A percentile compares a stretch with the other conserved stretches of the same genome.
Conservation (phyloP, 164 flowering plant genomes). For the Stephania cephalantha region DNA sequence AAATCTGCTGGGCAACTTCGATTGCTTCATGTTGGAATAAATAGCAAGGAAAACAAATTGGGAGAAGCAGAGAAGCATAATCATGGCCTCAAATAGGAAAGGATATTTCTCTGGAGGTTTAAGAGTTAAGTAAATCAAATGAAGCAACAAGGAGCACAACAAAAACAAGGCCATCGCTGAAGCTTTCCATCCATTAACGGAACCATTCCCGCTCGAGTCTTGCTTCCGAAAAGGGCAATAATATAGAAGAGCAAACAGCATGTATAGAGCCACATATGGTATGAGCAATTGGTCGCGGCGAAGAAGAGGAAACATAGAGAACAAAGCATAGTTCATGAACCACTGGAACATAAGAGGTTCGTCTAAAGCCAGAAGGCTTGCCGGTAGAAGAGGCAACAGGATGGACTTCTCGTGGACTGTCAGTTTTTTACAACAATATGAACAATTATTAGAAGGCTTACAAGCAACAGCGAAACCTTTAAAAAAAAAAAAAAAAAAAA, state of each 20-base stretch:
- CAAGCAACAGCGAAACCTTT: not conserved
- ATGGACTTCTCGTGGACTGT: slow-evolving; percentile 97
- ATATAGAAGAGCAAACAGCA: slow-evolving; percentile 49
- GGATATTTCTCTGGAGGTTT: slow-evolving; percentile 71
- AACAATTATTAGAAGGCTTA: slow-evolving; percentile 1
- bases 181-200: slow-evolving; percentile 12
- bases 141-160: slow-evolving; percentile 49
- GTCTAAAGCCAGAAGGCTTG: slow-evolving; percentile 70
- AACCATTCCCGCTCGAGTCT: slow-evolving; percentile 6
- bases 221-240: slow-evolving; percentile 34
- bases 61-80: slow-evolving; percentile 73
- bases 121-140: slow-evolving; percentile 47
- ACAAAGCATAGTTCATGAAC: slow-evolving; percentile 54
- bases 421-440: slow-evolving; percentile 6
- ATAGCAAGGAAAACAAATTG: slow-evolving; percentile 45
- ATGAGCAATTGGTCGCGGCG: slow-evolving; percentile 66
- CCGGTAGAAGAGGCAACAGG: slow-evolving; percentile 84
- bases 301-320: slow-evolving; percentile 89
- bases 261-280: slow-evolving; percentile 50
- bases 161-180: slow-evolving; percentile 20
- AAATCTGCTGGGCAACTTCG: slow-evolving; percentile 28
- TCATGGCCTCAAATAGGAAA: slow-evolving; percentile 77
- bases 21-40: slow-evolving; percentile 59
- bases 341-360: slow-evolving; percentile 53
- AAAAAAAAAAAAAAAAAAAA: too few species aligned